Evolutionary conservation across 148 eudicot species (phyloP), one percentile per base, ranked within the genome.

Genomic region (Rhododendron henanense): DNA sequence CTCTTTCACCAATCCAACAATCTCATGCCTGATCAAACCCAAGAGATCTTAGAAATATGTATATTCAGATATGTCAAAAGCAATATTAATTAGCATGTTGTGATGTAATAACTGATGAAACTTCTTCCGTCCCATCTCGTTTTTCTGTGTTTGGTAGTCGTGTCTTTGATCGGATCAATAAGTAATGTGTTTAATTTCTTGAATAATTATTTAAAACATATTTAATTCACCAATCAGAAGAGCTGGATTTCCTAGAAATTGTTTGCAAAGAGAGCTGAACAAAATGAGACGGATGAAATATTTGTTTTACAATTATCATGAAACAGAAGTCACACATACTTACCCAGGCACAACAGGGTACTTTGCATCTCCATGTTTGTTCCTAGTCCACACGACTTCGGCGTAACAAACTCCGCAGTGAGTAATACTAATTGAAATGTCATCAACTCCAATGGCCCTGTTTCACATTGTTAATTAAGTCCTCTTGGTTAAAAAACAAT

Each of bases 311-410:
- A 15, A 53, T 16, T 16, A 53, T 16, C 59, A 53, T 53, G 19
- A 23, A 19, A 57, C 15, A 18, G 61, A 41, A 13, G 57, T 14
- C 57, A 53, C 57, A 53, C 14, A 3, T 53, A 53, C 90, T 57
- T 91, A 96, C 98, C 99, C 98, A 1, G 98, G 99, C 78, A 95
- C 98, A n/a, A 96, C 63, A 44, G 99, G 99, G 84, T 96, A 96
- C 85, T 85, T 94, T 14, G 98, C 82, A 76, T 88, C 90, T 23
- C 90, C 91, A 74, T 51, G 31, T 39, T 53, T 13, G 85, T 93
- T 94, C 86, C 91, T 92, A 5, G 97, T 92, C 96, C 97, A 94
- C 18, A 51, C 71, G 69, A 96, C 96, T 89, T 95, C 99, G 76
- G 95, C 98, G 85, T 92, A 96, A 87, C 98, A 96, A 35, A 96